These are phyloP conservation scores for Scheffersomyces segobiensis DNA, from an alignment of 1,139 yeast species.

Conservation along the genomic window DNA sequence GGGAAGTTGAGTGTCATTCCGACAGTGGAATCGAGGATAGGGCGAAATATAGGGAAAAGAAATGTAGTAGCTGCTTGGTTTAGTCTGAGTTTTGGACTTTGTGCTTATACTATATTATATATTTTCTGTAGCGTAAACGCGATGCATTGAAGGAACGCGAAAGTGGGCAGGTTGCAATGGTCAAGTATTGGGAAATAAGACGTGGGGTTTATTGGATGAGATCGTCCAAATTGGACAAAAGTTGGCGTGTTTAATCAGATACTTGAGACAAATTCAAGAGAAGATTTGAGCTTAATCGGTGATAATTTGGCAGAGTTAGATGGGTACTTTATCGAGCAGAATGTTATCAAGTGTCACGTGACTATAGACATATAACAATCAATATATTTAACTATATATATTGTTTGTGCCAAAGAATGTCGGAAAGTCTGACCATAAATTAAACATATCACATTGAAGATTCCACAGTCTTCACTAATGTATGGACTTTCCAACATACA, in stretches of 20 bases:
- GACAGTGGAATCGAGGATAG: not conserved
- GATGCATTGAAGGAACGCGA: not conserved
- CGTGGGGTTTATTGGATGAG: not conserved
- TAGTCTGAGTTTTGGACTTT: not conserved
- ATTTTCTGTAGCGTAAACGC: not conserved
- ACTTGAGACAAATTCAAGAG: too few relatives aligned
- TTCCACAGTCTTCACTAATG: not conserved
- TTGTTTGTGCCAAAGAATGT: not conserved
- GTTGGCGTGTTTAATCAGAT: too few relatives aligned
- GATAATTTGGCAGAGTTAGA: not conserved
- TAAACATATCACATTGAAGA: not conserved
- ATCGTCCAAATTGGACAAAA: not conserved
- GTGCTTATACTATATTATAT: not conserved
- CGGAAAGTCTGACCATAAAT: too few relatives aligned
- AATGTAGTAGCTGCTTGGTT: not conserved
- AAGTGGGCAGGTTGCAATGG: not conserved
- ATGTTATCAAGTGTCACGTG: not conserved
- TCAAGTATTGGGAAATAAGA: not conserved
- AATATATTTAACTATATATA: too few relatives aligned
- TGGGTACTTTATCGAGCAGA: not conserved
- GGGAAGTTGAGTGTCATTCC: constrained; percentile 11
- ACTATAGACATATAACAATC: not conserved
- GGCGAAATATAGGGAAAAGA: not conserved
- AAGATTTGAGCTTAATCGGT: not conserved
- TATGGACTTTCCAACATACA: too few relatives aligned